phyloP scores from a whole-genome alignment of 2,329 filamentous ascomycete genomes.

The Penicillium corylophilum region DNA sequence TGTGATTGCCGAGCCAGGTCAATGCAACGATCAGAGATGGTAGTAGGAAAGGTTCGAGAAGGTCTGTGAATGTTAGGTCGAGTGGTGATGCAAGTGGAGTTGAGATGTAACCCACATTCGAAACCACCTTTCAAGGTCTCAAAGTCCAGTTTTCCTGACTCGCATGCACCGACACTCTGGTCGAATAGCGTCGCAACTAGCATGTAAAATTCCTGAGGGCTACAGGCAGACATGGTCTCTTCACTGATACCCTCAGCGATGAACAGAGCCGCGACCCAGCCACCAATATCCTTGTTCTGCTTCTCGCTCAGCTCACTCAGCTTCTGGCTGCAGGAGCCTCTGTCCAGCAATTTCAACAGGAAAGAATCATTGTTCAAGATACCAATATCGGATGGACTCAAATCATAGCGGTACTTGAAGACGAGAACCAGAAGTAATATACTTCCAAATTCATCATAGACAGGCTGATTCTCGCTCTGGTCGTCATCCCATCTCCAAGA shows the following conservation, averaged over 20 bases:
- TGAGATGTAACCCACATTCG: slow-evolving; percentile 51
- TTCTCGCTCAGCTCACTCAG: slow-evolving; percentile 54
- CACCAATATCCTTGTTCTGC: slow-evolving; percentile 56
- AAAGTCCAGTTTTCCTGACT: slow-evolving; percentile 54
- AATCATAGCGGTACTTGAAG: slow-evolving; percentile 58
- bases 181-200: slow-evolving; percentile 62
- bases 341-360: slow-evolving; percentile 53
- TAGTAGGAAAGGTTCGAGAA: slow-evolving; percentile 63
- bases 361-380: slow-evolving; percentile 54
- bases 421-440: slow-evolving; percentile 59
- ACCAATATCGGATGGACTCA: slow-evolving; percentile 54
- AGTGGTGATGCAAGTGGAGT: neutral
- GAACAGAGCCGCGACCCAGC: slow-evolving; percentile 62
- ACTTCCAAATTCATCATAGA: slow-evolving; percentile 66
- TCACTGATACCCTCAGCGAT: slow-evolving; percentile 63
- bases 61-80: slow-evolving; percentile 42
- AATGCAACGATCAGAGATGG: slow-evolving; percentile 61
- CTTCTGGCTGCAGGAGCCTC: slow-evolving; percentile 47
- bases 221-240: slow-evolving; percentile 63
- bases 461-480: slow-evolving; percentile 62
- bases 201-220: slow-evolving; percentile 63
- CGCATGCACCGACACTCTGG: slow-evolving; percentile 60
- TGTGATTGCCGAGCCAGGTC: slow-evolving; percentile 58
- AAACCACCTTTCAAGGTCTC: slow-evolving; percentile 62
- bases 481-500: slow-evolving; percentile 66